Evolutionary conservation across 176 grass and related monocot species (phyloP).

Genomic region (Ananas comosus): DNA sequence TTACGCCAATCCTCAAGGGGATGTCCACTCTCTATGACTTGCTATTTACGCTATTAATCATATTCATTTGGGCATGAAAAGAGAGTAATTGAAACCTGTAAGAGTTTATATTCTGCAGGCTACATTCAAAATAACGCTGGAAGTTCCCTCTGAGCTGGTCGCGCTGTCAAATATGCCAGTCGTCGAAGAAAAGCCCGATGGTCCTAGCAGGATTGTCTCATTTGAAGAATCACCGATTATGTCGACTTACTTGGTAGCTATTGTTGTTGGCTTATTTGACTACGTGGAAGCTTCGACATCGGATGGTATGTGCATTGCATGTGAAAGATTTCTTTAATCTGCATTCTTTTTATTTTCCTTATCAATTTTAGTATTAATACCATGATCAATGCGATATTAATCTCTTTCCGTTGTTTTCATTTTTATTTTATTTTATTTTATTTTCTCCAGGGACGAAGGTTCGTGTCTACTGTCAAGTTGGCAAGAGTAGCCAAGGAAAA

Average conservation of each 20-base stretch:
- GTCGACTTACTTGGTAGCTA: slow-evolving; percentile 87
- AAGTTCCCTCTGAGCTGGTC: slow-evolving; percentile 59
- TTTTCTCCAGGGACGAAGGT: slow-evolving; percentile 56
- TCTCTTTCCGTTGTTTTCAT: neutral
- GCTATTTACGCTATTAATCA: neutral
- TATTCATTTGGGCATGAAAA: neutral
- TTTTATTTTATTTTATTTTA: neutral
- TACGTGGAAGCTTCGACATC: slow-evolving; percentile 67
- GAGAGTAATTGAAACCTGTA: neutral
- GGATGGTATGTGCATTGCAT: slow-evolving; percentile 50
- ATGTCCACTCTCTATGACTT: neutral
- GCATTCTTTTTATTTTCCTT: neutral
- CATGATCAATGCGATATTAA: slow-evolving; percentile 4
- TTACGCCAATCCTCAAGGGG: neutral
- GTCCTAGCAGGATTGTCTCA: slow-evolving; percentile 47
- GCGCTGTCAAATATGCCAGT: slow-evolving; percentile 97
- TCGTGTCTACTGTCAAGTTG: slow-evolving; percentile 87
- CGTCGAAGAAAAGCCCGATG: slow-evolving; percentile 72
- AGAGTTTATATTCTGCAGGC: slow-evolving; percentile 35
- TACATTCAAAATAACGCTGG: slow-evolving; percentile 84
- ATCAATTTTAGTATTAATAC: slow-evolving; percentile 11
- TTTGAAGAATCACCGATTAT: slow-evolving; percentile 94
- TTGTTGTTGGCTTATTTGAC: slow-evolving; percentile 89
- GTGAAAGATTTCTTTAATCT: slow-evolving; percentile 19
- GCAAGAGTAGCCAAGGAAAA: slow-evolving; percentile 80